Evolutionary conservation across 2,329 filamentous ascomycete species (phyloP).

Genomic region (Cordyceps farinosa): DNA sequence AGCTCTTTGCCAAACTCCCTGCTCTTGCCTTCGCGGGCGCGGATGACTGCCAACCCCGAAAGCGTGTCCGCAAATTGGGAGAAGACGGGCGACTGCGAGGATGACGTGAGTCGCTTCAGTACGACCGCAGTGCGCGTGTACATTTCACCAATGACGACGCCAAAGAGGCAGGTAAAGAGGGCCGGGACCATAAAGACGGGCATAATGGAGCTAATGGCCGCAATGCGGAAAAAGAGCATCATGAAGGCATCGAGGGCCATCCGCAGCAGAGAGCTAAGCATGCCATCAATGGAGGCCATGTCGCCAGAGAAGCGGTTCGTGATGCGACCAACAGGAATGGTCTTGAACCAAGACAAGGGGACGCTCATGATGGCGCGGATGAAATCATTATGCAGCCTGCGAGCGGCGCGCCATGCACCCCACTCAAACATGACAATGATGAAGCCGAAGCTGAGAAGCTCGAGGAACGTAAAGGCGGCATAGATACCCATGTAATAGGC

Average conservation of each 20-base stretch:
- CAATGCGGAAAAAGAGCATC: constrained; percentile 44
- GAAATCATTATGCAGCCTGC: constrained; percentile 49
- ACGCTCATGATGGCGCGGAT: constrained; percentile 51
- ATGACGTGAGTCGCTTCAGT: constrained; percentile 43
- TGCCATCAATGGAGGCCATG: constrained; percentile 52
- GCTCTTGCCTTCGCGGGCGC: constrained; percentile 47
- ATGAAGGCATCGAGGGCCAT: constrained; percentile 40
- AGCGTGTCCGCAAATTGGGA: constrained; percentile 54
- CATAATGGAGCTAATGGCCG: constrained; percentile 48
- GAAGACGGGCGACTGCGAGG: constrained; percentile 52
- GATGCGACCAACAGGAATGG: constrained; percentile 49
- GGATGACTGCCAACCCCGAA: constrained; percentile 48
- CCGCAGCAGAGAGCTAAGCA: constrained; percentile 44
- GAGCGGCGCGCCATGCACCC: constrained; percentile 55
- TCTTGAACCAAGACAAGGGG: constrained; percentile 55
- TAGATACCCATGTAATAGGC: constrained; percentile 54
- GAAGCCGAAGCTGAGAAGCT: constrained; percentile 39
- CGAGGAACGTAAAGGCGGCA: constrained; percentile 42
- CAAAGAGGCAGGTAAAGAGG: constrained; percentile 42
- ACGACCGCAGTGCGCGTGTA: constrained; percentile 48
- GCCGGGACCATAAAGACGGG: constrained; percentile 49
- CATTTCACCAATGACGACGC: constrained; percentile 46
- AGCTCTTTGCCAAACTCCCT: constrained; percentile 45
- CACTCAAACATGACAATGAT: constrained; percentile 48
- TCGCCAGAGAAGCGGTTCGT: constrained; percentile 56